Conservation (phyloP, 1,139 yeast species). For the Entelexis paramagnoliae region DNA sequence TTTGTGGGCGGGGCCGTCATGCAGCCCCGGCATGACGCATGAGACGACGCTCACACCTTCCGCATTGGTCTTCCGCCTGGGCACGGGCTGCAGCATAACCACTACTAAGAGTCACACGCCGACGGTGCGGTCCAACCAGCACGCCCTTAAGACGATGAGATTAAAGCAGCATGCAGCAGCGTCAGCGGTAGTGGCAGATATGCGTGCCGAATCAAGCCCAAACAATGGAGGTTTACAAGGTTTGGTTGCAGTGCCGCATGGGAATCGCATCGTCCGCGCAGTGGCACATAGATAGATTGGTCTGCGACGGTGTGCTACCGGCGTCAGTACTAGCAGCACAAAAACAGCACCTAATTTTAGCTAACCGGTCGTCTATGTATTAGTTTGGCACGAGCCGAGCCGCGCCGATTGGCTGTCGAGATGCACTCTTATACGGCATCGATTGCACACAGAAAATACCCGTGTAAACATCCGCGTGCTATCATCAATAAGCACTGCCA, state of each 20-base stretch:
- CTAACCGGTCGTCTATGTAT: too few species aligned
- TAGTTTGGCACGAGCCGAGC: too few species aligned
- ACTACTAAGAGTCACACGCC: neutral
- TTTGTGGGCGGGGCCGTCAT: neutral
- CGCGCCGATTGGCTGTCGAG: too few species aligned
- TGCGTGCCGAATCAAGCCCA: neutral
- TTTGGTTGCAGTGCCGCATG: neutral
- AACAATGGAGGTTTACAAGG: neutral
- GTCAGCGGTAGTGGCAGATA: neutral
- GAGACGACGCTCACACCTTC: conserved; percentile 1
- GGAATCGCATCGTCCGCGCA: neutral
- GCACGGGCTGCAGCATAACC: neutral
- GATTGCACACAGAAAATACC: too few species aligned
- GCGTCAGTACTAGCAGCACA: neutral
- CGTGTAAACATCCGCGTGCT: too few species aligned
- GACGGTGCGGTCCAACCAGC: neutral
- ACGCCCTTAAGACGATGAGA: neutral
- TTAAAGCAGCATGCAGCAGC: neutral
- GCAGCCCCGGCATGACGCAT: neutral
- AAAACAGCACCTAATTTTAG: too few species aligned
- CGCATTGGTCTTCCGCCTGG: neutral
- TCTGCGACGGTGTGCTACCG: too few species aligned
- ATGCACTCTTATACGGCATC: too few species aligned
- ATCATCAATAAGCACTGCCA: neutral
- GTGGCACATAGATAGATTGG: neutral